Conservation (phyloP, 2,329 filamentous ascomycete species). For the Penicillium brasilianum region DNA sequence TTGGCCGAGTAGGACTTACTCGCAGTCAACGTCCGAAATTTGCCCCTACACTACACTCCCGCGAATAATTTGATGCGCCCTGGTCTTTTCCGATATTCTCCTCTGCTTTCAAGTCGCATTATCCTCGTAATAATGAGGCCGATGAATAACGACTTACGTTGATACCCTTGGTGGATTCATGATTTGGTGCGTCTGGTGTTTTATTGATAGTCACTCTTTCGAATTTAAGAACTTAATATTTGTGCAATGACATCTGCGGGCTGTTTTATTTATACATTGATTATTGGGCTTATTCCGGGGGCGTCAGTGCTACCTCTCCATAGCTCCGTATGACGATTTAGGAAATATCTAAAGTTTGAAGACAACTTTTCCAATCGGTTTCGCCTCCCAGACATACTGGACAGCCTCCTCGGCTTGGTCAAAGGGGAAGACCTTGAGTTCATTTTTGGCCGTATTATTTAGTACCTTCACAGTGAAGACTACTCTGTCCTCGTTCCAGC, state of each 20-base stretch:
- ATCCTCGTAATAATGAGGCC: constrained; percentile 19
- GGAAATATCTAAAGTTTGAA: not conserved
- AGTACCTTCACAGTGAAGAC: constrained; percentile 1
- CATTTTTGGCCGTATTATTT: not conserved
- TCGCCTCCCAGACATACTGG: not conserved
- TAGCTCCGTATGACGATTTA: not conserved
- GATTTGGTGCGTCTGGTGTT: constrained; percentile 16
- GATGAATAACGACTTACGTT: constrained; percentile 33
- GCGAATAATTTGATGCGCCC: constrained; percentile 9
- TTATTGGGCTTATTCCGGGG: not conserved
- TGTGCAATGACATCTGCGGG: not conserved
- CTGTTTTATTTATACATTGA: no score
- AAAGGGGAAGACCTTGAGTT: not conserved
- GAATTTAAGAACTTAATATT: not conserved
- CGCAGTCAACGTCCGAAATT: not conserved
- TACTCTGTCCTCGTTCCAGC: constrained; percentile 5
- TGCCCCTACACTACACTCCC: not conserved
- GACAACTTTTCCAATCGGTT: not conserved
- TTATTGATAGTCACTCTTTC: constrained; percentile 19
- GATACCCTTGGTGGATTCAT: constrained; percentile 32
- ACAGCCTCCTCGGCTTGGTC: not conserved
- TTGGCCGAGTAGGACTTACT: not conserved
- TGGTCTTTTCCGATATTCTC: constrained; percentile 15
- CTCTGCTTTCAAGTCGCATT: constrained; percentile 20
- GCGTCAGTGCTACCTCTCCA: constrained; percentile 33